These are phyloP conservation scores for Phaeophleospora eucalypticola DNA, from an alignment of 2,329 filamentous ascomycete species.

Conservation along the genomic window DNA sequence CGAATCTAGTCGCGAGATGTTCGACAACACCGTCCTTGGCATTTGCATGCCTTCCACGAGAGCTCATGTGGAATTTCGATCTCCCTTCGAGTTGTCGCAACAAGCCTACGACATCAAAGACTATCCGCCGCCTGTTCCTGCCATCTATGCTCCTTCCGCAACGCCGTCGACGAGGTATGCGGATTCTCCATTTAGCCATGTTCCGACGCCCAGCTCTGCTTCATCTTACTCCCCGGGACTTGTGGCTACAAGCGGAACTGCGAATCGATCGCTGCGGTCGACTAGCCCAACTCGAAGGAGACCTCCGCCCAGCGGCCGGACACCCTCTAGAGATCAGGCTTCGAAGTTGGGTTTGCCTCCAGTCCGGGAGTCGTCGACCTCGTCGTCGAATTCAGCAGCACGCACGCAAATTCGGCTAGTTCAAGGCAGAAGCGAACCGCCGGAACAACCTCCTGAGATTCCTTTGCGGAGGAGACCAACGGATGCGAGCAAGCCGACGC, in stretches of 20 bases:
- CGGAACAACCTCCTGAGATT: background rate
- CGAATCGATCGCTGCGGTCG: constrained; percentile 53
- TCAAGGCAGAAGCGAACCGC: background rate
- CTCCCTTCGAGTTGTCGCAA: constrained; percentile 1
- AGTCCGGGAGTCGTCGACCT: constrained; percentile 66
- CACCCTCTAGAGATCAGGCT: constrained; percentile 45
- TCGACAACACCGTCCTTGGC: constrained; percentile 27
- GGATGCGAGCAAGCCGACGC: background rate
- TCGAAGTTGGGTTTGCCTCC: constrained; percentile 55
- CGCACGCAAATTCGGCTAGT: constrained; percentile 23
- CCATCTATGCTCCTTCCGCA: constrained; percentile 57
- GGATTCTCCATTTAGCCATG: constrained; percentile 71
- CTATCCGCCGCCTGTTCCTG: constrained; percentile 19
- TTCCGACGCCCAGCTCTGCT: constrained; percentile 74
- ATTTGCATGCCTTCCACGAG: constrained; percentile 19
- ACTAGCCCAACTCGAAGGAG: constrained; percentile 49
- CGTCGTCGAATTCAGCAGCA: constrained; percentile 57
- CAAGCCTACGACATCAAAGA: constrained; percentile 11
- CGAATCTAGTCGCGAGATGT: constrained; percentile 11
- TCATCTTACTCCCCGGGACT: constrained; percentile 69
- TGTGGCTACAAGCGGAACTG: constrained; percentile 40
- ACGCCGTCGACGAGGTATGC: constrained; percentile 74
- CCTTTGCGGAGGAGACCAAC: background rate
- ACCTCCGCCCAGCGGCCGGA: constrained; percentile 58
- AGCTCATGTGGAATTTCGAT: constrained; percentile 1